Evolutionary conservation across 2,329 filamentous ascomycete genomes (phyloP), one percentile per base, ranked within the genome.

Genomic region (Trichophyton simii): DNA sequence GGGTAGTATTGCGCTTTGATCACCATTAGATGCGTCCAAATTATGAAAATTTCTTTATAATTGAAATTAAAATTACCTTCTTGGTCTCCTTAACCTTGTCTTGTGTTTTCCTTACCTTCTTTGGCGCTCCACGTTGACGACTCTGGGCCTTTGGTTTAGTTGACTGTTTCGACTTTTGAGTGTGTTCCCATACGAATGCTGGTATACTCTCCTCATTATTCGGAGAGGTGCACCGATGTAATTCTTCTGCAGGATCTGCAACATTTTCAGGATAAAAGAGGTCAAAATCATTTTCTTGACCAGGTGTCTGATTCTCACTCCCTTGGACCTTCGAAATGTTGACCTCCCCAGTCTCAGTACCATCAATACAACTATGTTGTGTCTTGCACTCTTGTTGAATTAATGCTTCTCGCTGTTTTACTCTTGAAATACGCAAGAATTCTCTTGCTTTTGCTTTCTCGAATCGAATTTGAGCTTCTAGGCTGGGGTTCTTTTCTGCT

Each of bases 371-470:
- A 5, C 4, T 2, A 9, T 15, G 11, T 7, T 4, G 20, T 13
- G 4, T 52, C 31, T 15, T 15, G 22, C 15, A 15, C 25, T 15
- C 46, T 25, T 18, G 22, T 13, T 54, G 11, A 54, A 15, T 42
- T 3, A 20, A 22, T 20, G 15, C 55, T 15, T 38, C n/a, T 42
- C 38, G 55, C 2, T 20, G 28, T 6, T 18, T 18, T 41, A 1
- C 15, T 44, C 55, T 41, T 4, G 55, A 22, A 22, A 55, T 28
- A 1, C 62, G 59, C n/a, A 46, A 20, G 15, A 22, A 25, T 22
- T 63, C 59, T 22, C 61, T 54, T 34, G 50, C 58, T 20, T 63
- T 9, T 8, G 46, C 55, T 25, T 61, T 63, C 20, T 59, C 36
- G 8, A 61, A 63, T n/a, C 41, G 36, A 48, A 63, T 48, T 28